These are phyloP conservation scores for Fusarium sp. DNA, from an alignment of 2,329 filamentous ascomycete genomes.

Conservation along the genomic window DNA sequence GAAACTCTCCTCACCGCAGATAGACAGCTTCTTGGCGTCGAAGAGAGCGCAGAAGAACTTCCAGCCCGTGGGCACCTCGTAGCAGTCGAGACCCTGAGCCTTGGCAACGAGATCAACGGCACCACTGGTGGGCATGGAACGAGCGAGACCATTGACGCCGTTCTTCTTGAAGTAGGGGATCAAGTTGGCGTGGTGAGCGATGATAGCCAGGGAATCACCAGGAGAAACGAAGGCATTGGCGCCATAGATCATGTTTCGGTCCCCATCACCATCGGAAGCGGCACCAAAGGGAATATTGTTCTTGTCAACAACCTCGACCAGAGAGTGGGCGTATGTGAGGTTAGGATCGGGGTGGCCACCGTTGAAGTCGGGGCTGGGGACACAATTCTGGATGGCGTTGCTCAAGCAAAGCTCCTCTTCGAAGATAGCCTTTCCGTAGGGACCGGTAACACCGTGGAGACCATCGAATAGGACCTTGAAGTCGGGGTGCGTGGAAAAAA, in stretches of 20 bases:
- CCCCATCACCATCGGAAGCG: constrained; percentile 94
- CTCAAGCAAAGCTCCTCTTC: constrained; percentile 89
- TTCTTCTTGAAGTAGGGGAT: constrained; percentile 99
- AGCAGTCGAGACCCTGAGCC: constrained; percentile 88
- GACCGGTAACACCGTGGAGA: constrained; percentile 92
- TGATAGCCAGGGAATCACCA: constrained; percentile 96
- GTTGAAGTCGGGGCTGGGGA: constrained; percentile 92
- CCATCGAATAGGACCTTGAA: constrained; percentile 98
- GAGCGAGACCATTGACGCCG: constrained; percentile 92
- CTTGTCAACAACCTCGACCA: constrained; percentile 94
- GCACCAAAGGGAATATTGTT: constrained; percentile 94
- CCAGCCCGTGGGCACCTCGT: constrained; percentile 98
- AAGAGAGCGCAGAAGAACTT: constrained; percentile 99
- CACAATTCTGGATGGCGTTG: constrained; percentile 85
- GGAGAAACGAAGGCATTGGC: constrained; percentile 96
- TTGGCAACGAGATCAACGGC: constrained; percentile 96
- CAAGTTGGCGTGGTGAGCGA: constrained; percentile 93
- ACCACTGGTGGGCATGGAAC: constrained; percentile 96
- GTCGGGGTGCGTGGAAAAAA: constrained; percentile 85
- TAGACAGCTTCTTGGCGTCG: constrained; percentile 94
- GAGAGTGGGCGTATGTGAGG: constrained; percentile 93
- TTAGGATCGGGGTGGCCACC: constrained; percentile 98
- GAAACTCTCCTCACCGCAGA: constrained; percentile 98
- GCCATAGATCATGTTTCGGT: constrained; percentile 99
- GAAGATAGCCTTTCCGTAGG: constrained; percentile 95